Conservation (phyloP, 2,329 filamentous ascomycete genomes). For the Penicillium olsonii region DNA sequence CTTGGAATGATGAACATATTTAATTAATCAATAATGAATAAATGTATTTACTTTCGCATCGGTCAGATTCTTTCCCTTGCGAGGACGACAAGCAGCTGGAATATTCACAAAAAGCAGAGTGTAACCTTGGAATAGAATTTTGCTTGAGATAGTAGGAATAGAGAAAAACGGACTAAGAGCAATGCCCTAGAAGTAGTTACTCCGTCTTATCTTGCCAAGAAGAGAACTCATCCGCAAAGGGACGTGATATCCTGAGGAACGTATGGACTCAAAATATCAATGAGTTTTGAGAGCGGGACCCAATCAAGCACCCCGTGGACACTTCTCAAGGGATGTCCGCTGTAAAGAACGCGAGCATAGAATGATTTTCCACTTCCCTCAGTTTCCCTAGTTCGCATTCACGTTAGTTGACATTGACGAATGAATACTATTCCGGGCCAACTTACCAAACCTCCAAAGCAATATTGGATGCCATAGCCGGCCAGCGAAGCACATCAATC, state of each 20-base stretch:
- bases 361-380: neutral
- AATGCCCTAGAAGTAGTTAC: too few species aligned
- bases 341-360: slow-evolving; percentile 35
- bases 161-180: too few species aligned
- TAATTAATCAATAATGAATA: neutral
- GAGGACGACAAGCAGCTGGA: too few species aligned
- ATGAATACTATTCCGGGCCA: too few species aligned
- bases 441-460: slow-evolving; percentile 42
- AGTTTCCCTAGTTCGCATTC: slow-evolving; percentile 11
- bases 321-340: slow-evolving; percentile 31
- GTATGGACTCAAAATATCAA: slow-evolving; percentile 30
- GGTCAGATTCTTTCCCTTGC: too few species aligned
- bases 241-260: slow-evolving; percentile 30
- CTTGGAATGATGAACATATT: neutral
- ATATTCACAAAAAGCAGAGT: too few species aligned
- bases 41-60: too few species aligned
- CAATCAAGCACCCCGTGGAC: slow-evolving; percentile 34
- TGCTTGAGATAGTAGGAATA: too few species aligned
- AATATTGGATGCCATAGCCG: slow-evolving; percentile 42
- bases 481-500: slow-evolving; percentile 40
- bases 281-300: slow-evolving; percentile 26
- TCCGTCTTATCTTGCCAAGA: too few species aligned
- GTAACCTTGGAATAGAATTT: too few species aligned
- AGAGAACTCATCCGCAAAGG: slow-evolving; percentile 28
- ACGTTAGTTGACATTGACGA: neutral